Evolutionary conservation across 495 filamentous ascomycete genomes (phyloP).

Genomic region (Hypoxylon lienhwacheense): DNA sequence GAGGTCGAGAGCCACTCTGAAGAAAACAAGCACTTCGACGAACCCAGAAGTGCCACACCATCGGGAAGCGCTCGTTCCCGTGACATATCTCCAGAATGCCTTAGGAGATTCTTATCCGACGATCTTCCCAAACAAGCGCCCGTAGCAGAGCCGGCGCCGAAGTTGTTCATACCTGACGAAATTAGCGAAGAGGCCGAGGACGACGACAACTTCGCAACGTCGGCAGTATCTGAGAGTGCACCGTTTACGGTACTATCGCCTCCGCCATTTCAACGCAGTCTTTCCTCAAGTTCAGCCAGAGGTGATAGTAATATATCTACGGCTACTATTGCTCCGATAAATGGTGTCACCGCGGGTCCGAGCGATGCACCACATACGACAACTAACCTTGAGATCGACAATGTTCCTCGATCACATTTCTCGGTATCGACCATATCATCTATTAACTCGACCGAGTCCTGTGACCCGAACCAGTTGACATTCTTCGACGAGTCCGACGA

Average conservation of each 20-base stretch:
- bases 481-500: conserved; percentile 52
- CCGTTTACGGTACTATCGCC: conserved; percentile 52
- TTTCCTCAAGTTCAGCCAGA: conserved; percentile 35
- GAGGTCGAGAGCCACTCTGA: conserved; percentile 29
- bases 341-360: not conserved
- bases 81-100: conserved; percentile 52
- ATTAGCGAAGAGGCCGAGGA: conserved; percentile 58
- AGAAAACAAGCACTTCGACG: conserved; percentile 23
- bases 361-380: not conserved
- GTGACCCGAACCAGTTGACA: conserved; percentile 33
- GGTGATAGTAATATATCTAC: conserved; percentile 17
- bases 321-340: conserved; percentile 9
- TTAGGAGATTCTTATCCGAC: conserved; percentile 48
- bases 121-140: conserved; percentile 37
- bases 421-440: conserved; percentile 43
- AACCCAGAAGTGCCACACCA: conserved; percentile 40
- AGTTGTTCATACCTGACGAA: conserved; percentile 50
- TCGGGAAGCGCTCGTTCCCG: conserved; percentile 45
- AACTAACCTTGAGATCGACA: conserved; percentile 4
- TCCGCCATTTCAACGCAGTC: conserved; percentile 47
- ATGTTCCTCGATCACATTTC: conserved; percentile 42
- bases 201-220: conserved; percentile 58
- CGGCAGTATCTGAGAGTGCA: conserved; percentile 47
- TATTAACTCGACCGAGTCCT: conserved; percentile 29
- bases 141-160: conserved; percentile 30